phyloP scores from a whole-genome alignment of 2,329 filamentous ascomycete species.

The Corinectria fuckeliana region DNA sequence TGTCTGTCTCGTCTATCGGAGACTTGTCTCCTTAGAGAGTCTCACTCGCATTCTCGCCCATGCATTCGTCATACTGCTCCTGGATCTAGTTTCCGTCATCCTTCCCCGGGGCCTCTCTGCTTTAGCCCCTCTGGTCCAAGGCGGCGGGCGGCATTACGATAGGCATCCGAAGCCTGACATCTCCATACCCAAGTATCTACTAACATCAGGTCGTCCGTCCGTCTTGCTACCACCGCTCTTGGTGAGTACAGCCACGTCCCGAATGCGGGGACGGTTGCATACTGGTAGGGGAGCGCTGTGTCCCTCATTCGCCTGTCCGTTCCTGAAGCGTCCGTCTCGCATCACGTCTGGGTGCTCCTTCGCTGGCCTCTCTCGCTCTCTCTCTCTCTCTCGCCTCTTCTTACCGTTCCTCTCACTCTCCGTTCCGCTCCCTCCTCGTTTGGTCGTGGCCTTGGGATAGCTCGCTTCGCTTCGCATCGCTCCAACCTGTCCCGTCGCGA shows the following conservation, averaged over 20 bases:
- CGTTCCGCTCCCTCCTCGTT: neutral
- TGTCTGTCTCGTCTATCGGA: neutral
- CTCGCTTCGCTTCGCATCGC: neutral
- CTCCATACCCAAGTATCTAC: neutral
- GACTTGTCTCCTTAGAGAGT: neutral
- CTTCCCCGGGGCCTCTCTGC: constrained; percentile 3
- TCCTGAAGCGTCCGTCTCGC: constrained; percentile 19
- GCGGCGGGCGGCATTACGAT: constrained; percentile 6
- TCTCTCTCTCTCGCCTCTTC: neutral
- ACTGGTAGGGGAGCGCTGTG: neutral
- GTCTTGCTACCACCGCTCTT: neutral
- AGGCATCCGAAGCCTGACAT: neutral
- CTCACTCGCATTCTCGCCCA: neutral
- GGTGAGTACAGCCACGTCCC: neutral
- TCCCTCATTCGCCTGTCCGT: constrained; percentile 19
- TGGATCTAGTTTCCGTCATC: constrained; percentile 1
- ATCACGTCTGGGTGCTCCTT: constrained; percentile 6
- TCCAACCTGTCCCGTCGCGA: neutral
- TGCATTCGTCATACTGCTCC: neutral
- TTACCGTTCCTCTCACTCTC: neutral
- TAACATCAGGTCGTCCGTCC: neutral
- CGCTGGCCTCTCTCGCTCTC: neutral
- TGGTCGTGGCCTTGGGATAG: neutral
- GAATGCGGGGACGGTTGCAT: neutral
- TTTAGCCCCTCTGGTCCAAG: constrained; percentile 13